These are phyloP conservation scores for Penicillium steckii DNA, from an alignment of 495 filamentous ascomycete genomes.

Conservation along the genomic window DNA sequence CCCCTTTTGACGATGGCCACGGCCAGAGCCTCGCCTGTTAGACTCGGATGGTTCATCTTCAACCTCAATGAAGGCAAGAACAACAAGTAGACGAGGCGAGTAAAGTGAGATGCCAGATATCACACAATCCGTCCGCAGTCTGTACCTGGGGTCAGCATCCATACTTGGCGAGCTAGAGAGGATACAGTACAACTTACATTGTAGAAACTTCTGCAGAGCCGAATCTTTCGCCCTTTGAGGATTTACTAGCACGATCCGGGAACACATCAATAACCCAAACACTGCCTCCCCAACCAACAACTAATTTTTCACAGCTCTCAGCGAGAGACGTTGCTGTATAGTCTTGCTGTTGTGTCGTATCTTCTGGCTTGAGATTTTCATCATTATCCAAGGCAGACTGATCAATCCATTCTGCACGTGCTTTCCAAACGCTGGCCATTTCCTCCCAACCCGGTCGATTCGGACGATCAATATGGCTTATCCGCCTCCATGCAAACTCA, in stretches of 20 bases:
- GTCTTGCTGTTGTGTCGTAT: conserved; percentile 21
- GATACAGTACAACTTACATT: conserved; percentile 58
- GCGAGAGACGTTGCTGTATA: conserved; percentile 22
- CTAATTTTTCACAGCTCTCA: conserved; percentile 66
- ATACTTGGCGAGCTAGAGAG: background rate
- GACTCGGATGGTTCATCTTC: conserved; percentile 51
- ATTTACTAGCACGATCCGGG: conserved; percentile 70
- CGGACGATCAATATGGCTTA: conserved; percentile 85
- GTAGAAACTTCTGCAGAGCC: conserved; percentile 87
- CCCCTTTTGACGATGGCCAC: conserved; percentile 68
- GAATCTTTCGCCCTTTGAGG: conserved; percentile 66
- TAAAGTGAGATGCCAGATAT: conserved; percentile 97
- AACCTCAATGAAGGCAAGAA: conserved; percentile 84
- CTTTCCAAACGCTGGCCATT: conserved; percentile 93
- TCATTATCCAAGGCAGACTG: conserved; percentile 67
- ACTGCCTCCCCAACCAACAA: conserved; percentile 93
- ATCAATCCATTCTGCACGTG: conserved; percentile 87
- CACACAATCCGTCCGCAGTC: conserved; percentile 91
- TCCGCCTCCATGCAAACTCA: conserved; percentile 92
- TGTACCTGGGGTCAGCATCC: conserved; percentile 25
- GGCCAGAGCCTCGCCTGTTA: conserved; percentile 41
- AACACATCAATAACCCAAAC: conserved; percentile 94
- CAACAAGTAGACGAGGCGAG: conserved; percentile 83
- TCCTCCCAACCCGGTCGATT: conserved; percentile 83
- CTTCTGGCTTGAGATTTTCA: conserved; percentile 49